Percentiles rank a stretch among this genome's conserved stretches.
Conservation (phyloP, 148 eudicot genomes). For the Rhododendron kiyosumense region DNA sequence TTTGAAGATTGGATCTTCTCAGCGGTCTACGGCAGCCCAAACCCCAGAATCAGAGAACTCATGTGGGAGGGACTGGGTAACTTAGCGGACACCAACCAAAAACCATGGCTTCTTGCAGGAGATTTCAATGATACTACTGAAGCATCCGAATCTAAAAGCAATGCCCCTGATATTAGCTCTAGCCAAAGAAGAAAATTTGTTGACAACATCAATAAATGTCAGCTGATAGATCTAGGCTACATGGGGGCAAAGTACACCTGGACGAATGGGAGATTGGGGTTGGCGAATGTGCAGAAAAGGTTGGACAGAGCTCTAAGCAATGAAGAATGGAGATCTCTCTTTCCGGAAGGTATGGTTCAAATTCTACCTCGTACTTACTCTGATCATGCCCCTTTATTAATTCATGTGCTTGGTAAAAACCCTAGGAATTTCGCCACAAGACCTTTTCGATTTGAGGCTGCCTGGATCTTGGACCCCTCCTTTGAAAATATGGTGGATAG, state of each 20-base stretch:
- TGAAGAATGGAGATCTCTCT: not conserved
- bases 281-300: not conserved
- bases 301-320: not conserved
- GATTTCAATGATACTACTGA: too few relatives aligned
- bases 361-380: not conserved
- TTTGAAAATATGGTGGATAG: not conserved
- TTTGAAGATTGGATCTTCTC: not conserved
- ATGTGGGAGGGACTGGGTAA: not conserved
- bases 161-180: too few relatives aligned
- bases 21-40: not conserved
- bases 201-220: fast-evolving
- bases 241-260: not conserved
- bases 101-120: too few relatives aligned
- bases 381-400: not conserved
- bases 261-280: not conserved
- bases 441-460: not conserved
- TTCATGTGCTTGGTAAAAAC: not conserved
- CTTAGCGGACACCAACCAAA: fast-evolving
- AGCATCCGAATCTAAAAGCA: too few relatives aligned
- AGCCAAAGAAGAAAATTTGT: not conserved
- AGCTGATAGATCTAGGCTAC: not conserved
- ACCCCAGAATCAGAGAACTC: not conserved
- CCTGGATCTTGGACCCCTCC: not conserved
- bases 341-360: not conserved
- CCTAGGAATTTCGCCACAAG: too few relatives aligned